Base-by-base conservation (phyloP, 75 land plant species). In the Chamaecyparis obtusa region DNA sequence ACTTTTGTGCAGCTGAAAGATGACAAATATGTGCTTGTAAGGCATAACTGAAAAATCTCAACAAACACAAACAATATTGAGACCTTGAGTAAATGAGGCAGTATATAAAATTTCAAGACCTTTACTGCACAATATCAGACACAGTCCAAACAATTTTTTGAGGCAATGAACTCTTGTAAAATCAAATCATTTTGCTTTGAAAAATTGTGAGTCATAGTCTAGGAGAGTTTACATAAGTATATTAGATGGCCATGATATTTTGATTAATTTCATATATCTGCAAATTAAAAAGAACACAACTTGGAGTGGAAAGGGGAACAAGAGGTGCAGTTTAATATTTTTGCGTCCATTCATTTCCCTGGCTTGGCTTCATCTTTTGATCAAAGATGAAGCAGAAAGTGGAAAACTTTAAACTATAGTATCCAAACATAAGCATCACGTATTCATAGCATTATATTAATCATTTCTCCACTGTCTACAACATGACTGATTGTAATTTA, bases 1-100 rank as follows among this genome's bases (percentile, higher is more conserved):
- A 51, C 96, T 94, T 86, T 93, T 94, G 85, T 94, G 97, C 81
- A 98, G 87, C 99, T 98, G 92, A 76, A 89, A 3, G 60, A 24
- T 1, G 24, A 72, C 14, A 83, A 81, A 72, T 37, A 81, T 83
- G 27, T 81, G 11, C 83, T 81, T 27, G 54, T 81, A 1, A 81
- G 54, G 24, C 41, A 24, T 10, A 44, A 87, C 37, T 32, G 39
- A 46, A 86, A 13, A 48, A 32, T 32, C 9, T 30, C 9, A 41
- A 30, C 86, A 46, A 46, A 32, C 6, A 39, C 37, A 14, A 35
- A n/a, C 9, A 55, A 84, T 56, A 13, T 35, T 60, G 8, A 56
- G 71, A 37, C 7, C 24, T 19, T 85, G 37, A 27, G 1, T 60
- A 79, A 8, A 33, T 54, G 35, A 86, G 39, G 83, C 39, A 19